Evolutionary conservation across 2,329 filamentous ascomycete species (phyloP).

Genomic region (Phyllosticta capitalensis): DNA sequence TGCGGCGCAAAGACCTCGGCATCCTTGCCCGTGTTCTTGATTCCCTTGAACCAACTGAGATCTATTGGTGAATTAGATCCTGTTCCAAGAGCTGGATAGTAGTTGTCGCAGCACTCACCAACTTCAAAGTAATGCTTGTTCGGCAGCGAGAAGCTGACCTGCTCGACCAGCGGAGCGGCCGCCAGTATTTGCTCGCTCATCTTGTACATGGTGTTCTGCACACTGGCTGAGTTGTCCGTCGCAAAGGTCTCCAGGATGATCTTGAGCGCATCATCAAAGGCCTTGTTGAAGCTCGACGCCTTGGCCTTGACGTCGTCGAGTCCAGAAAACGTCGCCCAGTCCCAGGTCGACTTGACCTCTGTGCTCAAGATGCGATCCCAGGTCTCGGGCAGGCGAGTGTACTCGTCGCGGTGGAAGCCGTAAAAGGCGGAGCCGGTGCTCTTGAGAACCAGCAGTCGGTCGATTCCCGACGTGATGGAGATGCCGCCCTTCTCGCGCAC

Average conservation of each 20-base stretch:
- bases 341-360: constrained; percentile 79
- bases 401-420: constrained; percentile 87
- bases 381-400: constrained; percentile 78
- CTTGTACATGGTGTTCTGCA: constrained; percentile 98
- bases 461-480: constrained; percentile 66
- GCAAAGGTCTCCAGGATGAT: constrained; percentile 93
- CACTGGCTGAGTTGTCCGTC: constrained; percentile 79
- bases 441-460: constrained; percentile 81
- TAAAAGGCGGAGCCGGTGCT: constrained; percentile 95
- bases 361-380: constrained; percentile 95
- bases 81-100: not conserved
- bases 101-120: constrained; percentile 44
- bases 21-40: constrained; percentile 91
- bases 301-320: constrained; percentile 58
- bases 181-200: constrained; percentile 85
- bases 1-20: constrained; percentile 94
- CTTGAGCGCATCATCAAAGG: constrained; percentile 65
- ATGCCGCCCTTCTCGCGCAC: constrained; percentile 59
- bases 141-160: constrained; percentile 74
- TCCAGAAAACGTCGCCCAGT: constrained; percentile 63
- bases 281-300: constrained; percentile 61
- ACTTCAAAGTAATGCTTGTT: constrained; percentile 99
- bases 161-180: constrained; percentile 59
- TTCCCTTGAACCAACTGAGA: constrained; percentile 88
- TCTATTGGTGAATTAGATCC: constrained; percentile 43